Conservation (phyloP, 768 basidiomycete species). For the Amanita phalloides region DNA sequence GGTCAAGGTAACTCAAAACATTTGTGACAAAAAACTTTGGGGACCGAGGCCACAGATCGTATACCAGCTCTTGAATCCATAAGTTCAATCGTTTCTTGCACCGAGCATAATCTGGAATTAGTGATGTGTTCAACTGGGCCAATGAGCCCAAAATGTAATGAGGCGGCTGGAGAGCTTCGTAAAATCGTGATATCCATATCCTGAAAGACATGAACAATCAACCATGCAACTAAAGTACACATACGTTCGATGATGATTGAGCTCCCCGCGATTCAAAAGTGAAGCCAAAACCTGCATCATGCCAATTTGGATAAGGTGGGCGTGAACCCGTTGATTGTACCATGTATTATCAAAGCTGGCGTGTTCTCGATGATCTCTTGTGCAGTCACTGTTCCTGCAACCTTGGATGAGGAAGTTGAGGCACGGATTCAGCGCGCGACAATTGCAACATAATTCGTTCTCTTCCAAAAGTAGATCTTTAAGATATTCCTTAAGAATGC, state of each 20-base stretch:
- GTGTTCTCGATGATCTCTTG: constrained; percentile 22
- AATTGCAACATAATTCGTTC: constrained; percentile 24
- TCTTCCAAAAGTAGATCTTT: constrained; percentile 18
- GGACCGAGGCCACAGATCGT: constrained; percentile 17
- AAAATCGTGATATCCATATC: constrained; percentile 34
- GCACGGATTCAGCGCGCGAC: constrained; percentile 17
- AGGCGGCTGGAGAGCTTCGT: constrained; percentile 39
- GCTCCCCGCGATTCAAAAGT: constrained; percentile 8
- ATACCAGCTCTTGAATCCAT: constrained; percentile 35
- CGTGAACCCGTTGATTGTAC: constrained; percentile 30
- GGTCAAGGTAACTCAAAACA: constrained; percentile 22
- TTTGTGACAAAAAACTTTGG: constrained; percentile 25
- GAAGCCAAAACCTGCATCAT: constrained; percentile 27
- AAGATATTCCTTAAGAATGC: constrained; percentile 17
- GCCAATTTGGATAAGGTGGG: constrained; percentile 38
- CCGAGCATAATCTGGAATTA: constrained; percentile 27
- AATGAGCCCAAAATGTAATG: constrained; percentile 34
- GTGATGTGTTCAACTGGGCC: constrained; percentile 19
- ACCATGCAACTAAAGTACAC: background rate
- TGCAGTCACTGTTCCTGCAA: constrained; percentile 25
- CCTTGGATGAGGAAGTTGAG: constrained; percentile 19
- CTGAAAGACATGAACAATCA: constrained; percentile 16
- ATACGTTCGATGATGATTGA: background rate
- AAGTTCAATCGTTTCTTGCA: constrained; percentile 26
- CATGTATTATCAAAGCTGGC: constrained; percentile 13